Percentiles rank a stretch among this genome's conserved stretches.
Evolutionary conservation across 2,329 filamentous ascomycete genomes (phyloP).

Genomic region (Aspergillus brunneoviolaceus): DNA sequence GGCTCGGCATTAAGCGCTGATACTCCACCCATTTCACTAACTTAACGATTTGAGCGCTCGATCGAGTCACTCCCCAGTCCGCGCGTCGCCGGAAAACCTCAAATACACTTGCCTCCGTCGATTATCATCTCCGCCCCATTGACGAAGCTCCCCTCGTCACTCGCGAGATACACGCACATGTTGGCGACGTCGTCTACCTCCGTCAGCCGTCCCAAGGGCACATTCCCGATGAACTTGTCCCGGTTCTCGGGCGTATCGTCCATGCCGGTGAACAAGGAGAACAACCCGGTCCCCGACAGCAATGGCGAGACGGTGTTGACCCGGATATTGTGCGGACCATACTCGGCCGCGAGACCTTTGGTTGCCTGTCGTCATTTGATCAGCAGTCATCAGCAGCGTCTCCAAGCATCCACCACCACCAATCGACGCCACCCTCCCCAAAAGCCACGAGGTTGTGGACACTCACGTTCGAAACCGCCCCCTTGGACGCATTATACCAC

Average conservation of each 20-base stretch:
- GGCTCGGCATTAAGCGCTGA: neutral
- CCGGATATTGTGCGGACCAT: constrained; percentile 68
- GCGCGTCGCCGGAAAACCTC: neutral
- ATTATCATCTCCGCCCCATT: constrained; percentile 70
- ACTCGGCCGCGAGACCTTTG: constrained; percentile 70
- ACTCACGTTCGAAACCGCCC: constrained; percentile 44
- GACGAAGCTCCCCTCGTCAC: constrained; percentile 69
- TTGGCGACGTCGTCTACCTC: constrained; percentile 65
- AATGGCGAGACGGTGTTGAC: constrained; percentile 72
- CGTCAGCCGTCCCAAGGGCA: constrained; percentile 45
- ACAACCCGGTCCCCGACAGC: constrained; percentile 65
- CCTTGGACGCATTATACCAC: constrained; percentile 49
- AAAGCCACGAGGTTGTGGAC: constrained; percentile 3
- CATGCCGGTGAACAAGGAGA: constrained; percentile 46
- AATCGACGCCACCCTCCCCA: too few relatives aligned
- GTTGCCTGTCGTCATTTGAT: constrained; percentile 49
- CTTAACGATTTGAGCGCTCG: too few relatives aligned
- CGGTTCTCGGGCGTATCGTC: constrained; percentile 47
- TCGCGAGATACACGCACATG: constrained; percentile 67
- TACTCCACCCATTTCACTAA: neutral
- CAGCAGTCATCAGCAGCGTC: neutral
- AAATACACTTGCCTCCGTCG: constrained; percentile 54
- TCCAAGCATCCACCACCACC: too few relatives aligned
- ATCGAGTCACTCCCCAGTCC: neutral
- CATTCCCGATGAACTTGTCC: constrained; percentile 44